Conservation (phyloP, 306 rosid genomes). For the Quercus gilva region DNA sequence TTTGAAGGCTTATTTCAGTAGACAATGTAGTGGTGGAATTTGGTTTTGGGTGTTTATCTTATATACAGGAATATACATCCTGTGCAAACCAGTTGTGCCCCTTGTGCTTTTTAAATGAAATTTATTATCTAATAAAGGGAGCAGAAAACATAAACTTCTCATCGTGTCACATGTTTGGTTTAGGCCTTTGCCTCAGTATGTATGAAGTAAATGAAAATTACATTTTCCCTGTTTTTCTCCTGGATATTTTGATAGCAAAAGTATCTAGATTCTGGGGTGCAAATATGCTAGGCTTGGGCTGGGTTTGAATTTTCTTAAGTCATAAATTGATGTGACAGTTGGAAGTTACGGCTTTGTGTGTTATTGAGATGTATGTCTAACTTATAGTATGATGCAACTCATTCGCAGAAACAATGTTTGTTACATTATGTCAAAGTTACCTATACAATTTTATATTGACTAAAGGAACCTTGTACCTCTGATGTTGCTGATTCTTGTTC, state of each 20-base stretch:
- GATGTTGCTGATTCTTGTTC: not conserved
- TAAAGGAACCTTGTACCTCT: not conserved
- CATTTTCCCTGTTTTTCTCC: not conserved
- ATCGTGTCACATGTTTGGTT: not conserved
- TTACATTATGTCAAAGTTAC: not conserved
- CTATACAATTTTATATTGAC: not conserved
- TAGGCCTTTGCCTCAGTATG: not conserved
- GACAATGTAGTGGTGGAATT: not conserved
- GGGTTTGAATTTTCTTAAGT: no score
- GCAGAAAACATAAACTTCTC: not conserved
- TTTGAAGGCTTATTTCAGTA: not conserved
- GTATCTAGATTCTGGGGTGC: no score
- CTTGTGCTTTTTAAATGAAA: not conserved
- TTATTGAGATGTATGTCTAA: not conserved
- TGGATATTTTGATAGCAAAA: not conserved
- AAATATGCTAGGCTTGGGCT: no score
- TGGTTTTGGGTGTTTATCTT: not conserved
- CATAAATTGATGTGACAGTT: not conserved
- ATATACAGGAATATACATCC: no score
- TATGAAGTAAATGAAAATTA: not conserved
- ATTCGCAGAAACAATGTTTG: not conserved
- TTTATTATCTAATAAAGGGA: not conserved
- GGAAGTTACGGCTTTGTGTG: not conserved
- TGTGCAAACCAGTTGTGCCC: not conserved
- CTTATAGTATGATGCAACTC: not conserved